Evolutionary conservation across 208 protist species (phyloP), one percentile per base, ranked within the genome.

Genomic region (Leishmania major): DNA sequence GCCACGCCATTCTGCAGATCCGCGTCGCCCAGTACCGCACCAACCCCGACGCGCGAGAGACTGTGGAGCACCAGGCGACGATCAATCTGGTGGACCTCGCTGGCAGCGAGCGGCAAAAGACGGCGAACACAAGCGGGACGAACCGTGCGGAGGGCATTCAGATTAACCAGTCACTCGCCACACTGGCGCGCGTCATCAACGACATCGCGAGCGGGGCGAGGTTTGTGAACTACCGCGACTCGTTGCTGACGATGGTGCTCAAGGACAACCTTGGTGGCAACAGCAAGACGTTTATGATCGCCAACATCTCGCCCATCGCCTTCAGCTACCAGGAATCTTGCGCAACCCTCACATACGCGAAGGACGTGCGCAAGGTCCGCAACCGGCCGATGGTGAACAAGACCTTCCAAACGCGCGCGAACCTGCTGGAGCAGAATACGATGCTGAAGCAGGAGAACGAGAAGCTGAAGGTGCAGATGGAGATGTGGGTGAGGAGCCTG

Each of bases 11-110:
- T 49, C 91, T 99, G 70, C 87, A 97, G 71, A 40, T 97, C 35
- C 83, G 88, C 57, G 81, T 96, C 31, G 84, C 84, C 75, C 94
- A 96, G 75, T 92, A 83, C 80, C 81, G 84, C 79, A 91, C 89
- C 45, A 85, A 93, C 86, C 67, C 81, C n/a, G 64, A 90, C 19
- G 94, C 91, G 17, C 88, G 85, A 47, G 96, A 91, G 85, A 83
- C 84, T 35, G 86, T 95, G n/a, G 91, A 96, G 85, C 85, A 89
- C 31, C 79, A 88, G 73, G 85, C 93, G 1, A 93, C 84, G 60
- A 87, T 99, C 81, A 99, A 99, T 77, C 84, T 99, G 37, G 91
- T 98, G 37, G 97, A 99, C 85, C 89, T 99, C 37, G 97, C 97
- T 31, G 97, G 97, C 51, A 96, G 89, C 74, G 97, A 99, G 81